Base-by-base conservation (phyloP, 2,329 filamentous ascomycete genomes). In the Colletotrichum spaethianum region DNA sequence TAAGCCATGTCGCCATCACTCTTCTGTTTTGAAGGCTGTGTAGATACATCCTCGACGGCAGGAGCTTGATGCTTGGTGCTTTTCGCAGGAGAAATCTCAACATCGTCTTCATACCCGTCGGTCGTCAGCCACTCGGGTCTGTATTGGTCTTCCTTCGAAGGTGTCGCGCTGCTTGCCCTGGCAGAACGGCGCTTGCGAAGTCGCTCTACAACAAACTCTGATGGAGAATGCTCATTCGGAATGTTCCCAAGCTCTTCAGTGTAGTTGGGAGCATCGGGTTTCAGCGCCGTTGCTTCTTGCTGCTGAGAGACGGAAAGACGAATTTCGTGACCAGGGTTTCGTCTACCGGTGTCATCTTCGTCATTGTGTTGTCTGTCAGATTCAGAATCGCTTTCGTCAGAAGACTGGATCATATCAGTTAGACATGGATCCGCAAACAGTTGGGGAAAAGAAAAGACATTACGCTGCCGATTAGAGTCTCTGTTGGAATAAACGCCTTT, bases 391-490 rank as follows among this genome's bases (percentile, higher is more conserved):
- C 70, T 72, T 31, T 70, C 70, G 26, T 70, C 70, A 28, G 70
- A 72, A 46, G 70, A 72, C 70, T 72, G 14, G 8, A 12, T 11
- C 38, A 12, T n/a, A 38, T 72, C 33, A 72, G 66, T 36, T 14
- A 18, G 16, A 26, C 6, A 2, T 11, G 56, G n/a, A 4, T 9
- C 33, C 23, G 26, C 11, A 44, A 33, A 4, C 6, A 11, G 16
- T 20, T 20, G 20, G 4, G 23, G 23, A 8, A 42, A 38, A 1
- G 3, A 31, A 14, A 26, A 44, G 23, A 8, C 61, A 50, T 38
- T 46, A 74, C 73, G 16, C 38, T 62, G 8, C 59, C 63, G 4
- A 67, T 48, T 12, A 73, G 42, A 28, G 71, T 73, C 33, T 73
- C 71, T 5, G 63, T 62, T 7, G 67, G 57, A 33, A 59, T 68